Percentiles rank a stretch among this genome's conserved stretches.
phyloP scores from a whole-genome alignment of 345 rosid species.

The Adansonia digitata region DNA sequence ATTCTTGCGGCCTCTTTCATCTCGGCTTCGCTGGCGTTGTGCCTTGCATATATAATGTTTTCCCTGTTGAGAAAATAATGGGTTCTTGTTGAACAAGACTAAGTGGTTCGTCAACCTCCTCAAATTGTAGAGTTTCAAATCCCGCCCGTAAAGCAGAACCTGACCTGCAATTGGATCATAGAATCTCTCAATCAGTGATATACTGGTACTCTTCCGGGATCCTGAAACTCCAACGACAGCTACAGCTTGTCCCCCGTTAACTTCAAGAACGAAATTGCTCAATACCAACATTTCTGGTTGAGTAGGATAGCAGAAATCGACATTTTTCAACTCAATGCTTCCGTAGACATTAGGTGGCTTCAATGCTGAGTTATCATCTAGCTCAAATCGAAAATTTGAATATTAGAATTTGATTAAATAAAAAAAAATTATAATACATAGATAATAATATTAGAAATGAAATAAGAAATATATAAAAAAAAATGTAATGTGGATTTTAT shows the following conservation, averaged over 20 bases:
- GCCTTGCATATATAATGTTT: slow-evolving; percentile 94
- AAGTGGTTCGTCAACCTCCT: slow-evolving; percentile 92
- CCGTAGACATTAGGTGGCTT: slow-evolving; percentile 95
- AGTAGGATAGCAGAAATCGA: slow-evolving; percentile 93
- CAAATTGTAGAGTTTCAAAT: slow-evolving; percentile 74
- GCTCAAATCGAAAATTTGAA: too few species aligned
- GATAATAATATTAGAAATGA: too few species aligned
- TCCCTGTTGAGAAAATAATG: slow-evolving; percentile 92
- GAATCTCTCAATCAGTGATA: slow-evolving; percentile 88
- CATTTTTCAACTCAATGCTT: slow-evolving; percentile 88
- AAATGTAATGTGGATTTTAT: too few species aligned
- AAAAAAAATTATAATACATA: too few species aligned
- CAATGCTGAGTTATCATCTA: slow-evolving; percentile 86
- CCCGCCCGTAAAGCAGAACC: slow-evolving; percentile 84
- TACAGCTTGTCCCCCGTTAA: slow-evolving; percentile 87
- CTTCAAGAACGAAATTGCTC: slow-evolving; percentile 93
- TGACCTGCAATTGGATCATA: slow-evolving; percentile 99
- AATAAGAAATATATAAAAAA: too few species aligned
- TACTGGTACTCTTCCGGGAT: slow-evolving; percentile 95
- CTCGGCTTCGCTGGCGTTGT: slow-evolving; percentile 96
- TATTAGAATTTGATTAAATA: too few species aligned
- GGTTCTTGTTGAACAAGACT: slow-evolving; percentile 97
- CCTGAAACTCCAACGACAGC: slow-evolving; percentile 99
- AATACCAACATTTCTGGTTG: slow-evolving; percentile 85
- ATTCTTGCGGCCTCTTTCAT: slow-evolving; percentile 98